Conservation (phyloP, 2,329 filamentous ascomycete genomes). For the Penicillium sp. region DNA sequence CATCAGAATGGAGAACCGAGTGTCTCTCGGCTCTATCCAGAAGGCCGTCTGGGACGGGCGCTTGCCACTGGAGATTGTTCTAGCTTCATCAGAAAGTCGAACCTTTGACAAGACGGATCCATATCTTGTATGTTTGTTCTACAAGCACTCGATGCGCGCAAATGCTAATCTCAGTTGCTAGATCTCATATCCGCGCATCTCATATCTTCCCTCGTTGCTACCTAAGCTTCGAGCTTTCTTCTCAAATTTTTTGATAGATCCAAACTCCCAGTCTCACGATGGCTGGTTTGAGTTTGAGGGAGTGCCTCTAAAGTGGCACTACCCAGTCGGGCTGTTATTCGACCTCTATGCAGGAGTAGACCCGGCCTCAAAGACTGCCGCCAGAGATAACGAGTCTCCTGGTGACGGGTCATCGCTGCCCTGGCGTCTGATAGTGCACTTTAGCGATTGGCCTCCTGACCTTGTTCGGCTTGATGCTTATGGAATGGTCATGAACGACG, state of each 20-base stretch:
- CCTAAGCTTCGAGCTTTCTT: conserved; percentile 58
- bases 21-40: conserved; percentile 29
- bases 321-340: conserved; percentile 59
- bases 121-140: conserved; percentile 45
- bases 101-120: conserved; percentile 53
- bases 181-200: conserved; percentile 56
- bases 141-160: not conserved
- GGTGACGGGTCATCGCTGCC: conserved; percentile 38
- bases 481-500: conserved; percentile 52
- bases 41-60: conserved; percentile 51
- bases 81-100: conserved; percentile 52
- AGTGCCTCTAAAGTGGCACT: conserved; percentile 64
- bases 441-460: conserved; percentile 50
- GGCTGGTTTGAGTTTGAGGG: conserved; percentile 60
- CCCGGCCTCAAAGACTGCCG: conserved; percentile 27
- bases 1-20: conserved; percentile 22
- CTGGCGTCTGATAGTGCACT: conserved; percentile 57
- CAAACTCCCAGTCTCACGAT: conserved; percentile 43
- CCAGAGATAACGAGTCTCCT: conserved; percentile 14
- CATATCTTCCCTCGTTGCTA: conserved; percentile 60
- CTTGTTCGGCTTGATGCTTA: conserved; percentile 50
- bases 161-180: conserved; percentile 20
- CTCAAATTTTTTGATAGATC: conserved; percentile 48
- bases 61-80: conserved; percentile 52
- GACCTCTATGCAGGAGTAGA: conserved; percentile 58